Evolutionary conservation across 176 grass and related monocot genomes (phyloP), one percentile per base, ranked within the genome.

Genomic region (Lolium multiflorum): DNA sequence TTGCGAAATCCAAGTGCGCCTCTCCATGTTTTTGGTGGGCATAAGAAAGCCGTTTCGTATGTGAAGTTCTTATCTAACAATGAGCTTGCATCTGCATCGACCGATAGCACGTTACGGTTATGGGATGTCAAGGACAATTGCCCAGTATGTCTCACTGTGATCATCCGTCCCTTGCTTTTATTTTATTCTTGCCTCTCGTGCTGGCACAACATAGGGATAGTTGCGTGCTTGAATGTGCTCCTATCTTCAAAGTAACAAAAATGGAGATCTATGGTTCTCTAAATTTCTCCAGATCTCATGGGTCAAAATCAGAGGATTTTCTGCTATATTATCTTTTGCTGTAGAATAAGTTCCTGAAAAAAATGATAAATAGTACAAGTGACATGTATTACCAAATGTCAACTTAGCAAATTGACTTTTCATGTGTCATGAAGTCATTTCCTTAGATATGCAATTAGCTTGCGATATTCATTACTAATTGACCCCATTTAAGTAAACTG

Each of bases 71-170:
- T 99, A 77, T 96, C 97, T 17, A 94, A 75, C 11, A 97, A 91
- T 82, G 97, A 97, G 84, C 90, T 99, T 87, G 94, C 97, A 44
- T 96, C 94, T 91, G 97, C 97, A 5, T 99, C 97, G 63, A 99
- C 97, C 1, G 97, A 99, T 87, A 94, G 97, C 87, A 96, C 97
- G 38, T 90, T 99, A 73, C 88, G 97, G 35, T 89, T 99, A 28
- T 99, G 97, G 97, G 97, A 99, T 87, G 97, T 99, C 70, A 99
- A 92, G 78, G 97, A 99, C 58, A 86, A 96, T 84, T 94, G 87
- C 81, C 90, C 80, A n/a, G 97, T 99, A 94, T 81, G 90, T 86
- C 14, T 77, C 68, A 74, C 76, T 87, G 43, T 67, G 44, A 63
- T 90, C 52, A 55, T 55, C 18, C 44, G 38, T 58, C 21, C 26